Conservation (phyloP, 345 rosid species). For the Syzygium grande region DNA sequence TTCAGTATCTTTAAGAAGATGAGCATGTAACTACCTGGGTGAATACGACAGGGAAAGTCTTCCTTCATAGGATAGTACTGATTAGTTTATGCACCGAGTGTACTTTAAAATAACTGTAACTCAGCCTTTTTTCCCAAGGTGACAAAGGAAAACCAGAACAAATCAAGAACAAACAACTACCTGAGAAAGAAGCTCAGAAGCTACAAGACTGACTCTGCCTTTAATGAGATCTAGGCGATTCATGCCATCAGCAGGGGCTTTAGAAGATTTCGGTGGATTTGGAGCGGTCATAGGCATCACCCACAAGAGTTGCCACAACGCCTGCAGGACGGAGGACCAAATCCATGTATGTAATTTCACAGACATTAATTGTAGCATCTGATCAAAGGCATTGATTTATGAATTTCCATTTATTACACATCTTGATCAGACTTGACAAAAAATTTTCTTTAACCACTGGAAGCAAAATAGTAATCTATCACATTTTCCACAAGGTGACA, state of each 20-base stretch:
- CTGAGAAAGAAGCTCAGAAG: constrained; percentile 92
- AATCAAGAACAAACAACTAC: constrained; percentile 24
- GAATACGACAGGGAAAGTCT: neutral
- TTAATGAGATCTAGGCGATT: constrained; percentile 57
- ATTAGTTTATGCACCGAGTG: neutral
- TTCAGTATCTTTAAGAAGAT: neutral
- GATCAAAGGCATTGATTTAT: neutral
- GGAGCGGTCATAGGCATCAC: constrained; percentile 49
- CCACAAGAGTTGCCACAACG: constrained; percentile 96
- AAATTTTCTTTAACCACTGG: neutral
- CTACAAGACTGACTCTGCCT: constrained; percentile 60
- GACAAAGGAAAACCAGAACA: neutral
- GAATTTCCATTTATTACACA: neutral
- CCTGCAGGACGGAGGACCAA: constrained; percentile 33
- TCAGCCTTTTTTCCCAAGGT: neutral
- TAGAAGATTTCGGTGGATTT: constrained; percentile 36
- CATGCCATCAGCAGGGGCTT: constrained; percentile 28
- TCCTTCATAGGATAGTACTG: neutral
- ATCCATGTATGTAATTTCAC: neutral
- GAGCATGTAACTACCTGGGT: neutral
- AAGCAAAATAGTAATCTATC: neutral
- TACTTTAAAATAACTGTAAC: neutral
- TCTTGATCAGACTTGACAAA: neutral
- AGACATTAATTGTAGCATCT: neutral
- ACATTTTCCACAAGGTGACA: neutral